Evolutionary conservation across 176 grass and related monocot genomes (phyloP), one percentile per base, ranked within the genome.

Genomic region (Oryza coarctata): DNA sequence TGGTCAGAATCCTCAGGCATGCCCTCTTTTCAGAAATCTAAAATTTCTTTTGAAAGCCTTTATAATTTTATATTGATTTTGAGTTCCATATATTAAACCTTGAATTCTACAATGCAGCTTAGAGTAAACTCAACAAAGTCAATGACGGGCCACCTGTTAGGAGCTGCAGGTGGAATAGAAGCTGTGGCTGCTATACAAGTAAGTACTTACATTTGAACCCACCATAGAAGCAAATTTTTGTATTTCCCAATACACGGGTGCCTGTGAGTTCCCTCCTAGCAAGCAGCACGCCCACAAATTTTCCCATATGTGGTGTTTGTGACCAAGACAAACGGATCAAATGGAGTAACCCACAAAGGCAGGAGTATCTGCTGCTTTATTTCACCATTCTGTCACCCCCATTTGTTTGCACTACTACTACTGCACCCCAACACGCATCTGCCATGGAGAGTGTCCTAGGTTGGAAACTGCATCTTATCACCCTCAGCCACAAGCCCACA

Each of bases 121-220:
- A 85, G 85, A 88, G 89, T 99, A 81, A 99, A 99, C 77, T 99
- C 96, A 65, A 99, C 93, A 62, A 95, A 99, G 81, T 99, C 96
- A 45, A 99, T 99, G 96, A 99, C 85, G n/a, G 96, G 96, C 26
- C 93, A 99, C 83, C 76, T 95, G 76, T 79, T 99, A 78, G 96
- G 96, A 64, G 96, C 91, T 78, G 85, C 93, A 4, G 96, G 96
- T 88, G 96, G 90, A 85, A 87, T 99, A 64, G 96, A 99, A 95
- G 96, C 93, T 85, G 91, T 99, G 49, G 87, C 91, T 79, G 82
- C 77, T 86, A 82, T 99, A 86, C 96, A 99, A 88, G 96, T 98
- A 88, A 78, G 73, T 20, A 68, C 25, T 60, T 25, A 25, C 22
- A 60, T 23, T 60, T 60, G 55, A 23, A 25, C 55, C 13, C 1